Evolutionary conservation across 306 rosid species (phyloP), one percentile per base, ranked within the genome.

Genomic region (Trifolium dubium): DNA sequence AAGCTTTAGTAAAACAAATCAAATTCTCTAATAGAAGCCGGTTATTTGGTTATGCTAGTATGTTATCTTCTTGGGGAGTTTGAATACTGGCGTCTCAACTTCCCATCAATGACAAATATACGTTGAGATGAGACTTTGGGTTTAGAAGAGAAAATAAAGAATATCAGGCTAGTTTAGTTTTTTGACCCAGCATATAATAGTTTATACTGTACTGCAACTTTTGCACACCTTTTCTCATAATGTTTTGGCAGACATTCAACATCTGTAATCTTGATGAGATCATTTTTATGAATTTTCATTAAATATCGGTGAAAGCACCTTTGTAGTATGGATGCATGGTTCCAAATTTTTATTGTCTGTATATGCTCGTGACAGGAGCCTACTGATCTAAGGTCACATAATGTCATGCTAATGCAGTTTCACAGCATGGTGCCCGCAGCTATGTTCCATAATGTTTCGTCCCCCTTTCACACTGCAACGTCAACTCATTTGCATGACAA

Each of bases 401-500:
- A 64, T 69, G 79, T 77, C 68, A 31, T 79, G 79, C 79, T 81
- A 30, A 79, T 84, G 80, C 89, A 83, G 74, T 86, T 83, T 59
- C 84, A 81, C 53, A 86, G 40, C 47, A 71, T 84, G 84, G 74
- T 79, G 44, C 90, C 90, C 1, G 39, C 86, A 1, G 32, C 86
- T 15, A 72, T 86, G 64, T 79, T 81, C 76, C 84, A 79, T 37
- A 85, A 85, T 71, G 83, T 75, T 54, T 8, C 86, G 0, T 32
- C 86, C 9, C 79, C 77, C 28, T 83, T 75, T 67, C 85, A 78
- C 47, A 64, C 64, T 43, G 78, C 86, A 37, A 64, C 78, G 60
- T 62, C 87, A 50, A 70, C 81, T 71, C 85, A 86, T 69, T 56
- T 81, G 76, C 90, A 81, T 6, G 88, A 81, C 29, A 83, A 76